phyloP scores from a whole-genome alignment of 2,329 filamentous ascomycete species.

The Uncinocarpus reesii region DNA sequence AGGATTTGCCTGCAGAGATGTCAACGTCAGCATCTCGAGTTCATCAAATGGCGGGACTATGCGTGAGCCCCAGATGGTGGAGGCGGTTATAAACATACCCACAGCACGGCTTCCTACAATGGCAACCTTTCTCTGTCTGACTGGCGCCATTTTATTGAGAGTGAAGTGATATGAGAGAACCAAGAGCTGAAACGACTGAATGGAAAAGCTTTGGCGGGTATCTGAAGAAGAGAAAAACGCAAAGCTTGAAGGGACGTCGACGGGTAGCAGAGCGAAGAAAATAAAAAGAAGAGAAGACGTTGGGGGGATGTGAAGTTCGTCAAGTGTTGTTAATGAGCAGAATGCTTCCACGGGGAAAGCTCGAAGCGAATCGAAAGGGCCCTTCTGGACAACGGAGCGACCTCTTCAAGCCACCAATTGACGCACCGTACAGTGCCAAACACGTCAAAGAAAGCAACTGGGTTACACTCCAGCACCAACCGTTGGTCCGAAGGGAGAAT shows the following conservation, averaged over 20 bases:
- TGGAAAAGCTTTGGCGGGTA: background rate
- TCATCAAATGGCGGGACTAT: background rate
- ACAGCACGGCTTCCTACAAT: slow-evolving; percentile 92
- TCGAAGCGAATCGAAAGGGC: slow-evolving; percentile 1
- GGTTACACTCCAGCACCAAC: slow-evolving; percentile 1
- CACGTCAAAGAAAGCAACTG: background rate
- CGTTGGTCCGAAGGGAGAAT: background rate
- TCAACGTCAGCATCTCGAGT: slow-evolving; percentile 1
- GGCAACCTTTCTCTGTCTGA: slow-evolving; percentile 88
- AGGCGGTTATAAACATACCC: slow-evolving; percentile 44
- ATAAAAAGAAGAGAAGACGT: background rate
- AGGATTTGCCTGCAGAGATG: slow-evolving; percentile 69
- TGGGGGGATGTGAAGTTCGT: slow-evolving; percentile 1
- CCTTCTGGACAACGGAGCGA: background rate
- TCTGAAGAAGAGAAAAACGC: background rate
- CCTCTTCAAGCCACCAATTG: background rate
- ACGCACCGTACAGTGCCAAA: slow-evolving; percentile 6
- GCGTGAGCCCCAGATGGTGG: background rate
- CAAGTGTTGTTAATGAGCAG: background rate
- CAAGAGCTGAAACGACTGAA: background rate
- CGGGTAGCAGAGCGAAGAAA: background rate
- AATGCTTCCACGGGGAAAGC: slow-evolving; percentile 5
- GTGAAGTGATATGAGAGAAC: background rate
- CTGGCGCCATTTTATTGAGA: slow-evolving; percentile 50
- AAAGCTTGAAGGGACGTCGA: background rate